These are phyloP conservation scores for Epichloe sp. DNA, from an alignment of 2,329 filamentous ascomycete genomes.

Conservation along the genomic window DNA sequence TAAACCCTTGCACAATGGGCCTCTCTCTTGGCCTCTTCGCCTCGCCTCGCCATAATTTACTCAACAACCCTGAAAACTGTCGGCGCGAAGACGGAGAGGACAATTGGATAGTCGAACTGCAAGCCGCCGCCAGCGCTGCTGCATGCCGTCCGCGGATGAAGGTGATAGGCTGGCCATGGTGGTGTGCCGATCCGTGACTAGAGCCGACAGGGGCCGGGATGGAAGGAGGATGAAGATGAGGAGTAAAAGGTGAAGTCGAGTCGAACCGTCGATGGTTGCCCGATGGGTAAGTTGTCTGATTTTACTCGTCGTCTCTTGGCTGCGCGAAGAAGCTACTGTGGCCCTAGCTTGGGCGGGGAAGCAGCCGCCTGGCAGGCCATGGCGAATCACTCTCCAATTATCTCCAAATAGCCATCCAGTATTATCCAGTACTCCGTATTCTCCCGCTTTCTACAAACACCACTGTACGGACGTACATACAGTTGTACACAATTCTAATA, in stretches of 20 bases:
- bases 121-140: constrained; percentile 9
- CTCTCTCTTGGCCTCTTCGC: not conserved
- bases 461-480: no score
- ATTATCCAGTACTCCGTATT: no score
- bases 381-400: not conserved
- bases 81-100: constrained; percentile 8
- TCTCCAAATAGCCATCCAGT: no score
- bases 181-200: not conserved
- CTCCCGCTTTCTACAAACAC: no score
- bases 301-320: not conserved
- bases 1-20: not conserved
- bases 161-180: constrained; percentile 5
- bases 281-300: not conserved
- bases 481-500: no score
- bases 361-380: not conserved
- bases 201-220: not conserved
- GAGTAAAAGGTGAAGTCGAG: not conserved
- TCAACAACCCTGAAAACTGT: not conserved
- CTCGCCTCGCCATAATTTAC: not conserved
- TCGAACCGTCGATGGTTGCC: not conserved
- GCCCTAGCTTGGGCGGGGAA: not conserved
- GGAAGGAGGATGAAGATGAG: not conserved
- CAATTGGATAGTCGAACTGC: constrained; percentile 9
- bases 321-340: not conserved
- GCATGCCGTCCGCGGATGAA: constrained; percentile 3